phyloP scores from a whole-genome alignment of 371 early-diverging fungal species.

The Mortierella sp. region DNA sequence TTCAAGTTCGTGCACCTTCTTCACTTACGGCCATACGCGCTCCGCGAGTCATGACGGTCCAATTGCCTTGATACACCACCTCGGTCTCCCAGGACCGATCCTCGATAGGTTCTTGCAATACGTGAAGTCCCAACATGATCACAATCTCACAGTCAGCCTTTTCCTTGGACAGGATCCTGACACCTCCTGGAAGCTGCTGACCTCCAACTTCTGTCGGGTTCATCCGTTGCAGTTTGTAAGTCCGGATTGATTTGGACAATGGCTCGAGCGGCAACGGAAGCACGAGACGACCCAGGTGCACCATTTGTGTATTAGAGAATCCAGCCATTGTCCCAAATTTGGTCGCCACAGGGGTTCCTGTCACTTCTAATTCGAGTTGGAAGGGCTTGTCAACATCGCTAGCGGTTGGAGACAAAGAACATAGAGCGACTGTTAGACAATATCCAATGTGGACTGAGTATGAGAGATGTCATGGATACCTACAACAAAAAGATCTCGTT shows the following conservation, averaged over 20 bases:
- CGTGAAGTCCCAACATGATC: slow-evolving; percentile 42
- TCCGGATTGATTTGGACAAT: slow-evolving; percentile 26
- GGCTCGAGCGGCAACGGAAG: slow-evolving; percentile 22
- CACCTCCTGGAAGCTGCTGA: slow-evolving; percentile 2
- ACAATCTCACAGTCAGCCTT: slow-evolving; percentile 46
- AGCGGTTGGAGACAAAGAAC: neutral
- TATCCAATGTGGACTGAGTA: neutral
- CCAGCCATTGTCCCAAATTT: slow-evolving; percentile 51
- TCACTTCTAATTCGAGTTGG: slow-evolving; percentile 30
- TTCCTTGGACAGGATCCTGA: slow-evolving; percentile 9
- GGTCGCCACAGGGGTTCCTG: slow-evolving; percentile 26
- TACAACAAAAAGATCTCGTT: slow-evolving; percentile 51
- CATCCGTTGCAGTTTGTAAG: slow-evolving; percentile 27
- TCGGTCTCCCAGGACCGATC: slow-evolving; percentile 43
- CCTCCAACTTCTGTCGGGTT: neutral
- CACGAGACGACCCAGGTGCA: slow-evolving; percentile 20
- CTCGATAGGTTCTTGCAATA: slow-evolving; percentile 39
- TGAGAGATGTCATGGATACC: slow-evolving; percentile 1
- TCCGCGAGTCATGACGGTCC: slow-evolving; percentile 45
- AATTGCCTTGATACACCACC: slow-evolving; percentile 15
- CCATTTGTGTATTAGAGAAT: slow-evolving; percentile 28
- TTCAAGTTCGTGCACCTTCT: too few species aligned
- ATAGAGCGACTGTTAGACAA: neutral
- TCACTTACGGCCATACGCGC: slow-evolving; percentile 30
- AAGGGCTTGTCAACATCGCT: slow-evolving; percentile 43